These are phyloP conservation scores for Tricholoma saponaceum DNA, from an alignment of 768 basidiomycete species.

Conservation along the genomic window DNA sequence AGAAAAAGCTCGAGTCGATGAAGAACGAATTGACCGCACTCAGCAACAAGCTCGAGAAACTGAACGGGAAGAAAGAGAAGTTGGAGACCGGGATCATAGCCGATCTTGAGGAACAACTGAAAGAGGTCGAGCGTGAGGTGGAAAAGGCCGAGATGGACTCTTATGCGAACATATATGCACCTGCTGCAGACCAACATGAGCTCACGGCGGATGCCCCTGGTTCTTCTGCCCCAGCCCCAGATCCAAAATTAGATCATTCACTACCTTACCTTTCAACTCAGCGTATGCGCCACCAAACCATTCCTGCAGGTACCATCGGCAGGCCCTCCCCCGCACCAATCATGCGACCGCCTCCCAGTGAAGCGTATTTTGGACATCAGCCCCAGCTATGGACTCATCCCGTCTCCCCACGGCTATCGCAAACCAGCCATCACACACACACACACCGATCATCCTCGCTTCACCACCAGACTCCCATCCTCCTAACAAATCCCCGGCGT, in stretches of 20 bases:
- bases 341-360: constrained; percentile 18
- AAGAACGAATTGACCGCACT: constrained; percentile 54
- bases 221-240: constrained; percentile 7
- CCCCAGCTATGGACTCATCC: constrained; percentile 6
- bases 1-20: constrained; percentile 51
- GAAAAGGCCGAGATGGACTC: constrained; percentile 38
- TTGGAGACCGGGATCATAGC: constrained; percentile 53
- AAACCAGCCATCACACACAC: constrained; percentile 11
- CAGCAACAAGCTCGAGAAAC: constrained; percentile 62
- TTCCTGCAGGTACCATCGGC: constrained; percentile 15
- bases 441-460: constrained; percentile 25
- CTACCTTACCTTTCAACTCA: constrained; percentile 15
- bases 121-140: constrained; percentile 56
- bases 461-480: constrained; percentile 18
- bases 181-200: constrained; percentile 11
- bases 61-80: constrained; percentile 62
- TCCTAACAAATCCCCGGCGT: constrained; percentile 21
- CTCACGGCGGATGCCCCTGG: constrained; percentile 11
- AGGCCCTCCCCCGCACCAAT: constrained; percentile 21
- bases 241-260: constrained; percentile 16
- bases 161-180: constrained; percentile 6
- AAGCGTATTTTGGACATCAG: constrained; percentile 9
- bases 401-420: constrained; percentile 4
- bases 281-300: constrained; percentile 13
- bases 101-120: constrained; percentile 67